Evolutionary conservation across 2,329 filamentous ascomycete genomes (phyloP), one percentile per base, ranked within the genome.

Genomic region (Nigrospora osmanthi): DNA sequence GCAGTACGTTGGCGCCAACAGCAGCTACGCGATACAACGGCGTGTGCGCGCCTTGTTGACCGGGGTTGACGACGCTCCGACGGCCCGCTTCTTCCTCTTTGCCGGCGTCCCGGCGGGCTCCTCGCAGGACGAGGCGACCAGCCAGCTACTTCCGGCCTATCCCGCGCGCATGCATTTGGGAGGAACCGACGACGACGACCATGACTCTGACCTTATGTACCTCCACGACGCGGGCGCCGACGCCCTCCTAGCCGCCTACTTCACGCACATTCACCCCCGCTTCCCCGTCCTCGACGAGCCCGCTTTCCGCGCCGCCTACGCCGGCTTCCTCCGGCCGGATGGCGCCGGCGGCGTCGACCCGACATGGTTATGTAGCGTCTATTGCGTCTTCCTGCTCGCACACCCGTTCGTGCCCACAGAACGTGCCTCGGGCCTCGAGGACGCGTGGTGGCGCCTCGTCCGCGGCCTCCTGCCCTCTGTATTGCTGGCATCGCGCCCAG

Each of bases 1-100:
- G 34, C 67, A 70, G 52, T 70, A 67, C 52, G 69, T 70, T 48
- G 67, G 67, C 1, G 65, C 63, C 2, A 58, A 60, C 35, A 68
- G 65, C 55, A 67, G 64, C 35, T 67, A 67, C 43, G 56, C 62
- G 4, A 69, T 70, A 51, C 64, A 69, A 46, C 51, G 68, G 34
- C 65, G 65, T 50, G 56, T 70, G 40, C 61, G 65, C 16, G 53
- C 58, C 3, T 55, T 70, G 15, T 59, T 68, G 14, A 63, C 64
- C 17, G 23, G 14, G 46, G 46, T 6, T 39, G 45, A 6, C 42
- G 45, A 6, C 33, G 52, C 52, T 23, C 56, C 12, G n/a, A n/a
- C n/a, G n/a, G 49, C 61, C 6, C 47, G 65, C 34, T 67, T 68
- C 42, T 59, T 62, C 13, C 57, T 69, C 35, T 69, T 70, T 54